Conservation (phyloP, 495 filamentous ascomycete species). For the Aspergillus asperescens region DNA sequence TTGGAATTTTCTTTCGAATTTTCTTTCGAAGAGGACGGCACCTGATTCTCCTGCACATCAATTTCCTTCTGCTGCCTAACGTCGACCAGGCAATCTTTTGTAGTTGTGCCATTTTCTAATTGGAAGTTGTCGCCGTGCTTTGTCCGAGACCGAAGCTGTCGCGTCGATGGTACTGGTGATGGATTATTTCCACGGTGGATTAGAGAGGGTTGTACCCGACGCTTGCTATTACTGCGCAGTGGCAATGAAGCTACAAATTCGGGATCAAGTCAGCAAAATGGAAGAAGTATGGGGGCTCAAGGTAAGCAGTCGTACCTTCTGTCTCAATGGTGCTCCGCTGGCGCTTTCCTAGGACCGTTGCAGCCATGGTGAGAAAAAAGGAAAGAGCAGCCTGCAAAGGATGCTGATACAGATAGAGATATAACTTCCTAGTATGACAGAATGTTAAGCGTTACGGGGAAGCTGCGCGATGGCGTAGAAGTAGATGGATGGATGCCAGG, state of each 20-base stretch:
- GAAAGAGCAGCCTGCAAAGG: conserved; percentile 19
- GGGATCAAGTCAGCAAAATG: conserved; percentile 20
- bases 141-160: conserved; percentile 35
- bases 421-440: not conserved
- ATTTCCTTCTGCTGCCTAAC: conserved; percentile 24
- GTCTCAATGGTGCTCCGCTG: conserved; percentile 45
- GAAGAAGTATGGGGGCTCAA: not conserved
- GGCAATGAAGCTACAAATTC: conserved; percentile 32
- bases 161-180: conserved; percentile 18
- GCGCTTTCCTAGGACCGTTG: conserved; percentile 70
- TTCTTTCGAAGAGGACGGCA: conserved; percentile 28
- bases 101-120: conserved; percentile 27
- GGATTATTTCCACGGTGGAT: conserved; percentile 25
- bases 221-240: conserved; percentile 56
- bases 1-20: conserved; percentile 17
- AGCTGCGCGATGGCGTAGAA: not conserved
- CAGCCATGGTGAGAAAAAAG: conserved; percentile 48
- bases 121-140: conserved; percentile 14
- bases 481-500: not conserved
- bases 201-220: conserved; percentile 46
- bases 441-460: not conserved
- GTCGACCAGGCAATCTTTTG: conserved; percentile 19
- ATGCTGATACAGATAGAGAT: not conserved
- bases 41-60: conserved; percentile 26
- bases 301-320: conserved; percentile 46